Conservation (phyloP, 305 asterid genomes). For the Fraxinus latifolia region DNA sequence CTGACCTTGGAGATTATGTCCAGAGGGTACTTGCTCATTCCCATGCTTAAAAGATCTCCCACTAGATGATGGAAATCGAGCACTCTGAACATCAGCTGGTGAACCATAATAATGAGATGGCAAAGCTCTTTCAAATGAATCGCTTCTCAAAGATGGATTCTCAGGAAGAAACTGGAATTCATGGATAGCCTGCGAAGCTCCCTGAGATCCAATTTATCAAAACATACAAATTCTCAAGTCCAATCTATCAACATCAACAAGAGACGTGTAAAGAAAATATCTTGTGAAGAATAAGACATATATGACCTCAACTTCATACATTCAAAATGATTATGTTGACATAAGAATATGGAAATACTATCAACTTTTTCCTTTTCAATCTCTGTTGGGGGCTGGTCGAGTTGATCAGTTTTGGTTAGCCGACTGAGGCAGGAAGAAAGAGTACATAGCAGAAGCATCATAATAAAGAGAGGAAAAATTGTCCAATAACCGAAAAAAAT, state of each 20-base stretch:
- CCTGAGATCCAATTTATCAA: conserved; percentile 41
- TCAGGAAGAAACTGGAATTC: conserved; percentile 89
- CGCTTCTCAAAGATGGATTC: conserved; percentile 63
- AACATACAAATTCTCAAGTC: conserved; percentile 10
- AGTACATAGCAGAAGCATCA: background rate
- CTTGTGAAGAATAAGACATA: background rate
- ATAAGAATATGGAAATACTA: background rate
- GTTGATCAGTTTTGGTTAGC: background rate
- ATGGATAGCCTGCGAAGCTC: conserved; percentile 61
- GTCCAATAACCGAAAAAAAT: background rate
- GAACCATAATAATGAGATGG: conserved; percentile 54
- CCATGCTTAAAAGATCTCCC: conserved; percentile 49
- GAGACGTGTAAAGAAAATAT: conserved; percentile 8
- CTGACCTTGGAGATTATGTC: conserved; percentile 48
- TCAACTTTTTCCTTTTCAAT: background rate
- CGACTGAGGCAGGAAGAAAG: background rate
- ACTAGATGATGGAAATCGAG: conserved; percentile 47
- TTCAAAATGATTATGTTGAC: background rate
- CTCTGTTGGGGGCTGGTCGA: background rate
- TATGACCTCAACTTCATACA: background rate
- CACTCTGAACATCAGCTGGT: conserved; percentile 47
- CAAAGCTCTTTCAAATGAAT: conserved; percentile 43
- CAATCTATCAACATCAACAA: conserved; percentile 4
- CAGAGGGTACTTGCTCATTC: conserved; percentile 52
- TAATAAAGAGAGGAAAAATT: background rate